Base-by-base conservation (phyloP, 1,284 basidiomycete genomes). In the Leccinum subrobustum region DNA sequence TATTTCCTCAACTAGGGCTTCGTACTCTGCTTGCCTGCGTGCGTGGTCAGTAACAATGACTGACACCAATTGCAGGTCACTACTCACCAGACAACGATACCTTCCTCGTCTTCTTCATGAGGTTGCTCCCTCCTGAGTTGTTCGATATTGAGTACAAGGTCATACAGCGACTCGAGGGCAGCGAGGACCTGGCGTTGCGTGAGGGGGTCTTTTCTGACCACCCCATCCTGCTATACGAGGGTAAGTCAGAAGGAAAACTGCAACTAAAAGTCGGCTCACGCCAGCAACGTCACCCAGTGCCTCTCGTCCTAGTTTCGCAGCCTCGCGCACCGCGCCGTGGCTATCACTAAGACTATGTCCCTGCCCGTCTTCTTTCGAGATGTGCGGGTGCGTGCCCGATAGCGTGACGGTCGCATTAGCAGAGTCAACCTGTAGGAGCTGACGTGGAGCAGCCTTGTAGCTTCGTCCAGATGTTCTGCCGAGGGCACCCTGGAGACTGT, bases 361-460 rank as follows among this genome's bases (percentile, higher is more conserved):
- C 54, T 62, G 65, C 12, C 60, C 60, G 57, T 84, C 81, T 31
- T 83, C 79, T 71, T 83, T 88, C 47, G 84, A 82, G 42, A 85
- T 84, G 62, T 84, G 83, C 3, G 79, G 77, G 68, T 85, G 81
- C 1, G 81, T 78, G 55, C 85, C 84, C 20, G 83, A 80, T 25
- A 83, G 66, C 0, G 82, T 81, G 3, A 87, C 83, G 2, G 78
- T 71, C 4, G 80, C 74, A 29, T 82, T 79, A 35, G 73, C 71
- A 44, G 79, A 70, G 67, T 91, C 88, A 33, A 99, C 92, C 75
- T 98, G 95, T 4, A 99, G 83, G 48, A 99, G 86, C 66, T 97
- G 96, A 52, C 96, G 86, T 25, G 96, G 97, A n/a, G 95, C 95
- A 37, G 94, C 93, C 73, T 95, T 95, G 71, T 96, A 93, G 60